These are phyloP conservation scores for Ustilago crameri DNA, from an alignment of 1,284 basidiomycete species.

Conservation along the genomic window DNA sequence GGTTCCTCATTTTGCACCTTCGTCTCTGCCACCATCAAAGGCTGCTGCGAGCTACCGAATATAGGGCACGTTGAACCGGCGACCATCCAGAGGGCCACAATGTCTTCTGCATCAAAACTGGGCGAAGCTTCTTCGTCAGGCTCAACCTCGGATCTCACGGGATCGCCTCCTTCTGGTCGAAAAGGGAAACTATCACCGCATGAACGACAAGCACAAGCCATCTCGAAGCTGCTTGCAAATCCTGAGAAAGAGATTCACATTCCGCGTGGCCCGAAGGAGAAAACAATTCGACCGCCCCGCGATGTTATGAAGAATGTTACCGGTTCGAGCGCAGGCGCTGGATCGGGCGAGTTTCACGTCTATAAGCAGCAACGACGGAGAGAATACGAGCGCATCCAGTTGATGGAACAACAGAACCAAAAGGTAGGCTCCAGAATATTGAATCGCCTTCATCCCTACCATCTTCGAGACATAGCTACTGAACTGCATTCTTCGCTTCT, in stretches of 20 bases:
- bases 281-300: slow-evolving; percentile 55
- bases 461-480: not conserved
- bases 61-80: too few relatives aligned
- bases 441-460: not conserved
- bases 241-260: slow-evolving; percentile 56
- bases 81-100: slow-evolving; percentile 2
- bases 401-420: slow-evolving; percentile 84
- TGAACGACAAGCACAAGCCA: slow-evolving; percentile 58
- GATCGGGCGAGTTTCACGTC: slow-evolving; percentile 76
- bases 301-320: slow-evolving; percentile 81
- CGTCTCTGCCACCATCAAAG: too few relatives aligned
- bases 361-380: slow-evolving; percentile 93
- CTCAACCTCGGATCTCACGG: slow-evolving; percentile 2
- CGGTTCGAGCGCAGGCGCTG: slow-evolving; percentile 66
- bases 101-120: slow-evolving; percentile 11
- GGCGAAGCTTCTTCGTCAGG: slow-evolving; percentile 27
- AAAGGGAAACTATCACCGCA: slow-evolving; percentile 48
- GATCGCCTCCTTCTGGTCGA: slow-evolving; percentile 11
- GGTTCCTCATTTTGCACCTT: too few relatives aligned
- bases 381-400: slow-evolving; percentile 91
- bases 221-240: slow-evolving; percentile 59
- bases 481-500: not conserved
- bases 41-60: too few relatives aligned
- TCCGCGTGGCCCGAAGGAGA: slow-evolving; percentile 44
- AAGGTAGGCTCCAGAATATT: slow-evolving; percentile 73